These are phyloP conservation scores for Hymenoscyphus fraxineus DNA, from an alignment of 2,329 filamentous ascomycete species.

Conservation along the genomic window DNA sequence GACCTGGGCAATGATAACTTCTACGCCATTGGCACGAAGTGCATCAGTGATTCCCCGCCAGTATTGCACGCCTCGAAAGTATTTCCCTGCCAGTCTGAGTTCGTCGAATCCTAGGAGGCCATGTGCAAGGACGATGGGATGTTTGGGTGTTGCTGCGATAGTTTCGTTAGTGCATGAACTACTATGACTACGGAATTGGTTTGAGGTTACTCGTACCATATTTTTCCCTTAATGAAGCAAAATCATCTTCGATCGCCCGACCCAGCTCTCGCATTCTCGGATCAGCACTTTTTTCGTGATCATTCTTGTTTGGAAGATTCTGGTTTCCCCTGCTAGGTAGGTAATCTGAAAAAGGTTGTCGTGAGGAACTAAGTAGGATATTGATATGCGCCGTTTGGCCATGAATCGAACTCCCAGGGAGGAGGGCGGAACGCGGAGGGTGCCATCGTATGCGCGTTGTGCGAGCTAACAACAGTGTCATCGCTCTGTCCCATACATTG, in stretches of 20 bases:
- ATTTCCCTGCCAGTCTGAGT: constrained; percentile 45
- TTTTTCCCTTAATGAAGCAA: constrained; percentile 52
- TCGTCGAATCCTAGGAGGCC: constrained; percentile 62
- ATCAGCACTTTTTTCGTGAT: constrained; percentile 35
- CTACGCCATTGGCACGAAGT: constrained; percentile 48
- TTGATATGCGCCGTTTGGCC: not conserved
- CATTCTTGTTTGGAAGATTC: constrained; percentile 7
- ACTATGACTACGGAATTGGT: not conserved
- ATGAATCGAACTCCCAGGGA: not conserved
- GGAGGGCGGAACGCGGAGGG: constrained; percentile 18
- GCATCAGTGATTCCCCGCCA: constrained; percentile 63
- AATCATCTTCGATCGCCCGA: constrained; percentile 56
- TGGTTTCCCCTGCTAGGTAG: constrained; percentile 3
- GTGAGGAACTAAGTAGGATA: not conserved
- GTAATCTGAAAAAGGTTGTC: constrained; percentile 5
- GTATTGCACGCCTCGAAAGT: constrained; percentile 56
- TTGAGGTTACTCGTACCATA: constrained; percentile 44
- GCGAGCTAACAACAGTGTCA: constrained; percentile 30
- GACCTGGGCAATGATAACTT: constrained; percentile 58
- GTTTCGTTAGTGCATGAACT: not conserved
- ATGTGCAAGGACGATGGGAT: constrained; percentile 63
- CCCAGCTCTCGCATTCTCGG: constrained; percentile 50
- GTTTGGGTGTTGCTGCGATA: constrained; percentile 46
- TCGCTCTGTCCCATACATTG: constrained; percentile 27
- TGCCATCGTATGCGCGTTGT: constrained; percentile 28